Base-by-base conservation (phyloP, 306 rosid species). In the Astragalus glycyphyllos region DNA sequence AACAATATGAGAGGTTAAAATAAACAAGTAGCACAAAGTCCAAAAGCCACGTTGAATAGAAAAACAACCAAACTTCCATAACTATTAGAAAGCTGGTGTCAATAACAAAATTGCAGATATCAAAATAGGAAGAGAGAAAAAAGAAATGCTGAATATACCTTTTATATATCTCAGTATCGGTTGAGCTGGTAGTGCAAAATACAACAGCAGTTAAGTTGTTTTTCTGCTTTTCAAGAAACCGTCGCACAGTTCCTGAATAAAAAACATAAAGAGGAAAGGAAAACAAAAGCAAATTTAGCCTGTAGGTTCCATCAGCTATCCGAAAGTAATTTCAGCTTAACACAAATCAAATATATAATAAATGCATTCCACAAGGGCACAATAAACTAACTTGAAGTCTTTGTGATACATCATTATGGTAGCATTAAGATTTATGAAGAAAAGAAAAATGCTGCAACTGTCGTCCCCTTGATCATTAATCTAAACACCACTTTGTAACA, bases 91-190 rank as follows among this genome's bases (percentile, higher is more conserved):
- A 58, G 55, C 68, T 61, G 17, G 31, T 35, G 59, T 14, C 65
- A 48, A 44, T 50, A 57, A 69, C 67, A 75, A 49, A 49, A 54
- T 37, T 40, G 46, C 10, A 46, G 32, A 40, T 68, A 73, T 61
- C 48, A 63, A 45, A 54, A 82, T 50, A 67, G 46, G 12, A 61
- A 60, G 10, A 8, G 55, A 54, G 11, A 68, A n/a, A 34, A 47
- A 42, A 20, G 29, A 47, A 42, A 20, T 35, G 29, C 34, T 8
- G 11, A 41, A 65, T 72, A 68, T 78, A 89, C 99, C 99, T 89
- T 79, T 94, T 94, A 63, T 94, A 94, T 80, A 94, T 91, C 74
- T 94, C 99, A 12, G 99, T 94, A 84, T 91, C 99, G 1, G 86
- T 23, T 73, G 99, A 61, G 78, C 91, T 87, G 62, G 89, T 66